A percentile compares a stretch with the other conserved stretches of the same genome.
Evolutionary conservation across 108 stramenopile species (phyloP).

Genomic region (Nitzschia sp.): DNA sequence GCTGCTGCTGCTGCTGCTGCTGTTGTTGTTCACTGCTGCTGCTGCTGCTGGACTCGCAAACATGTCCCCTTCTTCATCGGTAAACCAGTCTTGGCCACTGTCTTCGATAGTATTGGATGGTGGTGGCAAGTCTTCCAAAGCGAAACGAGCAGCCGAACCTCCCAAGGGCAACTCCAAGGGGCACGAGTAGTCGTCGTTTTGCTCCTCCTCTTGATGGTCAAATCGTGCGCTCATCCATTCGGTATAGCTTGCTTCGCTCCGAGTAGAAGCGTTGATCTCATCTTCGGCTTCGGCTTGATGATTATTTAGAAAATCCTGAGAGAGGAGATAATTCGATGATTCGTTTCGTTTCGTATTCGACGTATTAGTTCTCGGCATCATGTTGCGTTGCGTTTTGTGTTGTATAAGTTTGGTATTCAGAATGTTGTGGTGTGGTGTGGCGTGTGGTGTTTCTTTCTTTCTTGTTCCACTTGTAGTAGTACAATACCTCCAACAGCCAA

Average conservation of each 20-base stretch:
- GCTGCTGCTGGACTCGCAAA: neutral
- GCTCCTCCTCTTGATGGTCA: neutral
- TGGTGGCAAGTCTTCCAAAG: neutral
- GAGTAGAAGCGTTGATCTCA: too few species aligned
- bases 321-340: too few species aligned
- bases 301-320: too few species aligned
- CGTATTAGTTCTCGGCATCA: too few species aligned
- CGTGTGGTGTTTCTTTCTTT: too few species aligned
- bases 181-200: neutral
- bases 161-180: constrained; percentile 2
- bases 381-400: too few species aligned
- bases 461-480: too few species aligned
- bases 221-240: neutral
- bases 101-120: neutral
- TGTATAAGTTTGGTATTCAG: too few species aligned
- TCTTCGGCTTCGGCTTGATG: too few species aligned
- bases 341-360: too few species aligned
- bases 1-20: neutral
- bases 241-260: neutral
- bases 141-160: neutral
- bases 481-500: too few species aligned
- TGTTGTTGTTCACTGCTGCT: neutral
- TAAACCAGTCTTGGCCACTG: constrained; percentile 4
- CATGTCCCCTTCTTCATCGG: constrained; percentile 6
- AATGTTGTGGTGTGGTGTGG: too few species aligned